Evolutionary conservation across 768 basidiomycete genomes (phyloP).

Genomic region (Lactarius trivialis): DNA sequence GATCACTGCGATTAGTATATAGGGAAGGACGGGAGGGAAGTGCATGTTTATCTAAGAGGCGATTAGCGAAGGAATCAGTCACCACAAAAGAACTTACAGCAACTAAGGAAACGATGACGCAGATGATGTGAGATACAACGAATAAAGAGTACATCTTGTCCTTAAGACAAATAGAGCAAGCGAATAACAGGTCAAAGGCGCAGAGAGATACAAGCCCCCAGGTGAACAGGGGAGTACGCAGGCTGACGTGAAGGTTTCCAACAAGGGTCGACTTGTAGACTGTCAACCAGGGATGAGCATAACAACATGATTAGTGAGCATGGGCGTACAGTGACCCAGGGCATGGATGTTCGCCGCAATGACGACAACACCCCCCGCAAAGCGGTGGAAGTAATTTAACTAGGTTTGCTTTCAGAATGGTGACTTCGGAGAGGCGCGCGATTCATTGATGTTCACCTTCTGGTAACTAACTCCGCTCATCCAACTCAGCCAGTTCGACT

Average conservation of each 20-base stretch:
- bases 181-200: conserved; percentile 33
- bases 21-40: conserved; percentile 31
- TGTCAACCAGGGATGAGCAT: not conserved
- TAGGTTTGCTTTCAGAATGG: conserved; percentile 24
- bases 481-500: conserved; percentile 41
- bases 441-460: conserved; percentile 30
- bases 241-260: not conserved
- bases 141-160: conserved; percentile 40
- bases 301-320: not conserved
- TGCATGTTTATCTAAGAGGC: conserved; percentile 23
- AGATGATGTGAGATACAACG: conserved; percentile 35
- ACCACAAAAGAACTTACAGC: conserved; percentile 22
- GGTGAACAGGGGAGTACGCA: not conserved
- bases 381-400: conserved; percentile 53
- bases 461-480: conserved; percentile 42
- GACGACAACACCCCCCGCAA: conserved; percentile 38
- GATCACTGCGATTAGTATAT: conserved; percentile 35
- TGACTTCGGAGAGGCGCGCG: not conserved
- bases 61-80: not conserved
- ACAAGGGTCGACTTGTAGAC: conserved; percentile 4
- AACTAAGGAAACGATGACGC: conserved; percentile 37
- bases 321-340: conserved; percentile 35
- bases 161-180: conserved; percentile 37
- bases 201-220: conserved; percentile 33
- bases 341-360: conserved; percentile 39